Percentiles rank a stretch among this genome's conserved stretches.
These are phyloP conservation scores for Trypanosoma scelopori DNA, from an alignment of 208 protist species.

Conservation along the genomic window DNA sequence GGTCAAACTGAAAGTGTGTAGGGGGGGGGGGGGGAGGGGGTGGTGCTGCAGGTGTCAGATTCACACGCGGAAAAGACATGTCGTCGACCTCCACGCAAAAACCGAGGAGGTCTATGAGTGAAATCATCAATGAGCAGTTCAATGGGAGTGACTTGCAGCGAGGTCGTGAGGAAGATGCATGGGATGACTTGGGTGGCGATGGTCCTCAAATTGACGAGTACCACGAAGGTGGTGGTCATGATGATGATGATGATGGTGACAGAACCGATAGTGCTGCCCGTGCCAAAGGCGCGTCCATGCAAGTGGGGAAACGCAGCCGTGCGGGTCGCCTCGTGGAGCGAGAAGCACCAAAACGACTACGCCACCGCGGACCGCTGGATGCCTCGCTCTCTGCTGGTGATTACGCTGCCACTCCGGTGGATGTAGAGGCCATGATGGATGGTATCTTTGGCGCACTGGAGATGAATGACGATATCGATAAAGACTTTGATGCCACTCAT, in stretches of 20 bases:
- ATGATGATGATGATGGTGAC: constrained; percentile 27
- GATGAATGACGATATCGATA: constrained; percentile 70
- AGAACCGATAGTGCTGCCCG: neutral
- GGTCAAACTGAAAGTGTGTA: too few relatives aligned
- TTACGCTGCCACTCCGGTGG: constrained; percentile 61
- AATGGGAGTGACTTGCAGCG: constrained; percentile 3
- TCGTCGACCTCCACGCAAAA: constrained; percentile 10
- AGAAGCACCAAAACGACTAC: constrained; percentile 38
- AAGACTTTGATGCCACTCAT: neutral
- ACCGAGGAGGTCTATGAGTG: constrained; percentile 59
- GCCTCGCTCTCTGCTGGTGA: constrained; percentile 50
- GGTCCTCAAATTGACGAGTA: constrained; percentile 25
- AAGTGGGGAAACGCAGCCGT: neutral
- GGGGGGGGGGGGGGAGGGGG: neutral
- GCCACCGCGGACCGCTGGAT: constrained; percentile 77
- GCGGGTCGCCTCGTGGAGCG: neutral
- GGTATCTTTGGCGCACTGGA: constrained; percentile 79
- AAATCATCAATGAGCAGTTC: constrained; percentile 73
- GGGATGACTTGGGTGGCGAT: constrained; percentile 24
- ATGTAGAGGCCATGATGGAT: constrained; percentile 61
- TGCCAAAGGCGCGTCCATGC: constrained; percentile 13
- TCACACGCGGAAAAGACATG: neutral
- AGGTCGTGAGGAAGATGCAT: constrained; percentile 7
- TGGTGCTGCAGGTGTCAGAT: constrained; percentile 15
- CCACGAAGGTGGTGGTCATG: constrained; percentile 9